phyloP scores from a whole-genome alignment of 208 protist species.

The Herpetomonas samuelpessoai region DNA sequence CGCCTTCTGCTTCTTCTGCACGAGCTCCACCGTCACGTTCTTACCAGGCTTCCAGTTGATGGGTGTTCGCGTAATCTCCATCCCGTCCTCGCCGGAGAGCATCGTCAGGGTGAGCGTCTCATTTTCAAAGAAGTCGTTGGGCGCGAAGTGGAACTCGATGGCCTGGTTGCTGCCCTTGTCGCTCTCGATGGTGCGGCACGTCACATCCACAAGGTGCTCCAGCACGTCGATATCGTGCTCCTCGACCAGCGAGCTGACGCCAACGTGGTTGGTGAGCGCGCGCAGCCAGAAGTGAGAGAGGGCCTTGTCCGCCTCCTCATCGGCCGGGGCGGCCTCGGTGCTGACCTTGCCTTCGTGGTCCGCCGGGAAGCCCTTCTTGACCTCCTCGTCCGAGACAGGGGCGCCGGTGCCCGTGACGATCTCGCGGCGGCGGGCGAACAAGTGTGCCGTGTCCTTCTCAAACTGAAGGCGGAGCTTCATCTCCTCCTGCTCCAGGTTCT shows the following conservation, averaged over 20 bases:
- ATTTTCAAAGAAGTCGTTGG: constrained; percentile 82
- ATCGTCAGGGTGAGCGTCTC: constrained; percentile 62
- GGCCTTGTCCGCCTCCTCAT: constrained; percentile 25
- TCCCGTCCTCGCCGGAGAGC: constrained; percentile 31
- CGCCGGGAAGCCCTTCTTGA: constrained; percentile 62
- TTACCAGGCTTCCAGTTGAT: constrained; percentile 83
- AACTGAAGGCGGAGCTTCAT: constrained; percentile 64
- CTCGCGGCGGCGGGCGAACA: constrained; percentile 65
- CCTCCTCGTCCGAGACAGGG: constrained; percentile 60
- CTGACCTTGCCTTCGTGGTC: constrained; percentile 53
- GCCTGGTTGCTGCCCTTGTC: constrained; percentile 60
- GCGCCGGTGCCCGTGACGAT: constrained; percentile 64
- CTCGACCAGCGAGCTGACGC: constrained; percentile 61
- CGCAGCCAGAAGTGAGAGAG: constrained; percentile 75
- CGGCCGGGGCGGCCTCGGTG: constrained; percentile 16
- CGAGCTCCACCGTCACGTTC: constrained; percentile 58
- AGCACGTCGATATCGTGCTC: constrained; percentile 75
- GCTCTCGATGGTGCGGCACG: constrained; percentile 39
- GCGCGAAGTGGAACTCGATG: constrained; percentile 75
- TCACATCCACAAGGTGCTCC: constrained; percentile 62
- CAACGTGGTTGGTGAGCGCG: constrained; percentile 67
- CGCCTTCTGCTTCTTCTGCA: constrained; percentile 57
- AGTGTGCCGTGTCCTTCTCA: constrained; percentile 56
- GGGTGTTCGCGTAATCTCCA: constrained; percentile 43
- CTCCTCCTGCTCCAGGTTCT: constrained; percentile 67